Percentiles rank a stretch among this genome's conserved stretches.
phyloP scores from a whole-genome alignment of 352 stramenopile genomes.

The Halophytophthora polymorphica region DNA sequence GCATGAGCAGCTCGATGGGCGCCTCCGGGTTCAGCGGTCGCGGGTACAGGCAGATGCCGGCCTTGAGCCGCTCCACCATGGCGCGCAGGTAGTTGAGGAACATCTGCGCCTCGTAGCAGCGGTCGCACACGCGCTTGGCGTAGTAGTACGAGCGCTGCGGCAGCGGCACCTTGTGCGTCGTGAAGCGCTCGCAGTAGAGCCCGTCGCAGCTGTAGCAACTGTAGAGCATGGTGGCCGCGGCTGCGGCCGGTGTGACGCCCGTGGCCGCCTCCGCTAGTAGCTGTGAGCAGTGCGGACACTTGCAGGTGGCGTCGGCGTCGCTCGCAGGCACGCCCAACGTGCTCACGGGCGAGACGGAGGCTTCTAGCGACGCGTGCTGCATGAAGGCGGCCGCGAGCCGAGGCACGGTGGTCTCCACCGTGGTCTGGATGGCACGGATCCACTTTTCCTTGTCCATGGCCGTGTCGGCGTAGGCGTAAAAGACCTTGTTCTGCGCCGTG shows the following conservation, averaged over 20 bases:
- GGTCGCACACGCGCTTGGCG: conserved; percentile 82
- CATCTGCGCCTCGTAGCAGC: conserved; percentile 81
- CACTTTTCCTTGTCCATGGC: conserved; percentile 90
- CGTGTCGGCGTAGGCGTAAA: conserved; percentile 86
- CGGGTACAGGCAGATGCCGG: conserved; percentile 83
- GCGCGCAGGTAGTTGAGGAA: conserved; percentile 85
- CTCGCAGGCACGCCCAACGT: conserved; percentile 38
- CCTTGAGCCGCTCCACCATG: conserved; percentile 83
- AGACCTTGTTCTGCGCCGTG: conserved; percentile 87
- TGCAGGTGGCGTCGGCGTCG: conserved; percentile 62
- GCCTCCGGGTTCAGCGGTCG: conserved; percentile 80
- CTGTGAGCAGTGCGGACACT: conserved; percentile 58
- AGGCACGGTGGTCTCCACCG: conserved; percentile 79
- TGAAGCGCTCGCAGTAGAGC: conserved; percentile 82
- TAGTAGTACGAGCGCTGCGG: conserved; percentile 81
- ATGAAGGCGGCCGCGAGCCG: conserved; percentile 49
- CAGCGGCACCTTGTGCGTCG: conserved; percentile 72
- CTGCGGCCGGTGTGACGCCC: conserved; percentile 15
- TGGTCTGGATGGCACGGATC: conserved; percentile 86
- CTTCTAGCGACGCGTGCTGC: conserved; percentile 38
- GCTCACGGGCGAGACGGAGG: conserved; percentile 56
- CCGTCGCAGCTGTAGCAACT: conserved; percentile 81
- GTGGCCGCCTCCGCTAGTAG: conserved; percentile 29
- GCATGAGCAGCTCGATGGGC: conserved; percentile 86
- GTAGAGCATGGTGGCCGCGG: conserved; percentile 58